Conservation (phyloP, 805 yeast genomes). For the Candida maltosa region DNA sequence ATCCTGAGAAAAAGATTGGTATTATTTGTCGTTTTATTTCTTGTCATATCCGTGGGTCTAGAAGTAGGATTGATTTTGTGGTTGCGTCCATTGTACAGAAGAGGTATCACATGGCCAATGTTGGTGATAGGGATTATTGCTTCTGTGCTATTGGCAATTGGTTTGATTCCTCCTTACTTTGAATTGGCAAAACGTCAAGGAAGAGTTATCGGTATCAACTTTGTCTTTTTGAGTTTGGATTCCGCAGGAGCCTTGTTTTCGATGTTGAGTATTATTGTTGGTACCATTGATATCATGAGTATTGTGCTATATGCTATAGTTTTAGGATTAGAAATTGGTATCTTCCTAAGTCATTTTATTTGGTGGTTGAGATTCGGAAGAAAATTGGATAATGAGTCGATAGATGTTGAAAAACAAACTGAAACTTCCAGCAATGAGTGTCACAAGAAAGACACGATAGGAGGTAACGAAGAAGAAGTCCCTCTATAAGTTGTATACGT, state of each 20-base stretch:
- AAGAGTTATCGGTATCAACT: constrained; percentile 84
- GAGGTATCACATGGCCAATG: constrained; percentile 70
- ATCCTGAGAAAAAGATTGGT: constrained; percentile 33
- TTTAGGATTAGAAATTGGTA: constrained; percentile 73
- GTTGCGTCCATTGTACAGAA: constrained; percentile 51
- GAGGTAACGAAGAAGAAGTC: neutral
- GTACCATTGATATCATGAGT: constrained; percentile 72
- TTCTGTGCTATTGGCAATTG: constrained; percentile 67
- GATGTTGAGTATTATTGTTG: constrained; percentile 55
- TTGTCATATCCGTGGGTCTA: constrained; percentile 48
- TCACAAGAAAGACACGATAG: neutral
- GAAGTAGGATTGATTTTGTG: constrained; percentile 74
- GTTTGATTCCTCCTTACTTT: constrained; percentile 84
- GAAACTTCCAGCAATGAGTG: neutral
- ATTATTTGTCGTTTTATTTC: constrained; percentile 31
- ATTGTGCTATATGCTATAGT: constrained; percentile 72
- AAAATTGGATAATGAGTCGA: constrained; percentile 21
- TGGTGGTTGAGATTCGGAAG: constrained; percentile 53
- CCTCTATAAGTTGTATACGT: too few relatives aligned
- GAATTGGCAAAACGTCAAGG: constrained; percentile 81
- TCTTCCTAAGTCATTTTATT: constrained; percentile 62
- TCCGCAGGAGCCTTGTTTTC: constrained; percentile 79
- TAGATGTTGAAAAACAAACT: constrained; percentile 1
- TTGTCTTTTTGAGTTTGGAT: constrained; percentile 72
- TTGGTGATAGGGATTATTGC: constrained; percentile 80